A percentile compares a stretch with the other conserved stretches of the same genome.
Evolutionary conservation across 805 yeast genomes (phyloP).

Genomic region (Wickerhamomyces sydowiorum): DNA sequence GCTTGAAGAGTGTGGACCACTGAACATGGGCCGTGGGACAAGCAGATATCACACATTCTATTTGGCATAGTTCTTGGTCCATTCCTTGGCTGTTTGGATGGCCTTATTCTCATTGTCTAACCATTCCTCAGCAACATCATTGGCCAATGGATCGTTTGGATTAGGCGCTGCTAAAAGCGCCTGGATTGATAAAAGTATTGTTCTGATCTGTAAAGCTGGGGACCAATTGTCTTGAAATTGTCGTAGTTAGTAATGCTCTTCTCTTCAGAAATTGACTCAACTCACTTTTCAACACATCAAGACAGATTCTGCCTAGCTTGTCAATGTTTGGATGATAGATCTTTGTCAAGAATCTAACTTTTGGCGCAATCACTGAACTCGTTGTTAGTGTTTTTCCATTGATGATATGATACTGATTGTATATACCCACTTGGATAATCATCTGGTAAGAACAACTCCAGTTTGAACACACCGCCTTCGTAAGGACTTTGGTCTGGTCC

Average conservation of each 20-base stretch:
- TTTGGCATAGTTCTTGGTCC: conserved; percentile 34
- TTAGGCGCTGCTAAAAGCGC: conserved; percentile 94
- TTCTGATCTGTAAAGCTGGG: conserved; percentile 94
- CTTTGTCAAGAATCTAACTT: conserved; percentile 86
- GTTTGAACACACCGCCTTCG: conserved; percentile 73
- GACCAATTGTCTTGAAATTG: conserved; percentile 72
- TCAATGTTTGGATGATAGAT: conserved; percentile 97
- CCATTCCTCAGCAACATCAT: conserved; percentile 98
- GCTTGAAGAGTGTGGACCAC: too few species aligned
- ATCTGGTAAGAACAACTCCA: conserved; percentile 89
- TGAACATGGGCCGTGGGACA: too few species aligned
- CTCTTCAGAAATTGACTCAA: background rate
- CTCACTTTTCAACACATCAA: conserved; percentile 78
- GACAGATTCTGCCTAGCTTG: conserved; percentile 88
- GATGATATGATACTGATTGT: too few species aligned
- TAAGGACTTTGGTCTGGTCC: conserved; percentile 93
- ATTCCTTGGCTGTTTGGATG: conserved; percentile 61
- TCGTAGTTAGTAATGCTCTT: background rate
- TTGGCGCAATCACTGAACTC: conserved; percentile 78
- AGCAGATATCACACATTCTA: background rate
- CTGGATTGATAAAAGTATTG: conserved; percentile 85
- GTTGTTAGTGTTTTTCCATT: conserved; percentile 9
- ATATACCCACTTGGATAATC: conserved; percentile 74
- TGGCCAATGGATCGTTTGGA: conserved; percentile 97
- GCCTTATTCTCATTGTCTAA: conserved; percentile 79